phyloP scores from a whole-genome alignment of 345 rosid genomes.

The Triadica sebifera region DNA sequence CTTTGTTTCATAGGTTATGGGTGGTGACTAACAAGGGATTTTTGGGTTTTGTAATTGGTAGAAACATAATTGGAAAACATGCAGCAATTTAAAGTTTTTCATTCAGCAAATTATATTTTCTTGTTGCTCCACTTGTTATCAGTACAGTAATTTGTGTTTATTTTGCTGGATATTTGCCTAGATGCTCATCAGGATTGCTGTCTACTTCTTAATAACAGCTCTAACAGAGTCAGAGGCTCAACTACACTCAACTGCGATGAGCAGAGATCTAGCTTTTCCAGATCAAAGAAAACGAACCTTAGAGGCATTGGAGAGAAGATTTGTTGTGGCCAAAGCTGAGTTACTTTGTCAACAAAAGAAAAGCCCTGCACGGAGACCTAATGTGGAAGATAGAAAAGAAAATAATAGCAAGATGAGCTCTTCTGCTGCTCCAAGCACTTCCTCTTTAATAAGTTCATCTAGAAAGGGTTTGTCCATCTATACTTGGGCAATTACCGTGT shows the following conservation, averaged over 20 bases:
- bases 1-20: neutral
- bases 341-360: slow-evolving; percentile 46
- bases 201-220: neutral
- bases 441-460: slow-evolving; percentile 12
- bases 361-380: slow-evolving; percentile 23
- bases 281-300: slow-evolving; percentile 48
- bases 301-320: slow-evolving; percentile 62
- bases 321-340: slow-evolving; percentile 56
- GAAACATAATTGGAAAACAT: neutral
- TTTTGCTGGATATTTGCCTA: neutral
- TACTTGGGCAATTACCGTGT: neutral
- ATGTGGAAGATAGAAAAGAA: slow-evolving; percentile 19
- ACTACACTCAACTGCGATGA: slow-evolving; percentile 1
- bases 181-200: neutral
- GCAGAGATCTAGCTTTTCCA: slow-evolving; percentile 9
- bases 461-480: slow-evolving; percentile 37
- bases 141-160: neutral
- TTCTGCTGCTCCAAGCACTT: slow-evolving; percentile 19
- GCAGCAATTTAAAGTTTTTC: neutral
- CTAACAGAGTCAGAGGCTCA: neutral
- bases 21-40: neutral
- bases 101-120: too few species aligned
- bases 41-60: neutral
- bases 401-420: slow-evolving; percentile 3
- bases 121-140: neutral